Base-by-base conservation (phyloP, 305 asterid genomes). In the Fraxinus velutina region DNA sequence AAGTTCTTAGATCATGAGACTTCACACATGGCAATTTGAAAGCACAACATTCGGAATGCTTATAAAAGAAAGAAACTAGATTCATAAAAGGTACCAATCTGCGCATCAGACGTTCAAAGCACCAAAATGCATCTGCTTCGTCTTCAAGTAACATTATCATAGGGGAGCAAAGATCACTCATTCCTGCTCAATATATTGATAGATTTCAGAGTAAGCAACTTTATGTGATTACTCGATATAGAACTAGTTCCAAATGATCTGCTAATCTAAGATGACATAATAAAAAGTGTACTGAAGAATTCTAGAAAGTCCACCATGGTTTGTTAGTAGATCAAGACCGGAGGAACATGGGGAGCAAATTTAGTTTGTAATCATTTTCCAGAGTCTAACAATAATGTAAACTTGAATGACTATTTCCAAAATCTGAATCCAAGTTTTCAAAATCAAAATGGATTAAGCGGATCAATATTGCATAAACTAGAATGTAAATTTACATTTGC, bases 111-210 rank as follows among this genome's bases (percentile, higher is more conserved):
- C 91, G 97, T 75, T 96, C 93, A 84, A 94, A 96, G 91, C 98
- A 94, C 99, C 99, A 96, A 88, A 92, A 96, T 17, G 99, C 92
- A 88, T 96, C 99, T 0, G 97, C 99, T 87, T 96, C 97, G 81
- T 94, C 90, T 12, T 89, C 97, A 52, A 96, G 97, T 82, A 96
- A 94, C 22, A 96, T 86, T 77, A 94, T 91, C 97, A 96, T 93
- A 68, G 99, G 98, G 76, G 99, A 96, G 94, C 97, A 93, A 78
- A 96, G 93, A 88, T 96, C 99, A 80, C 99, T 94, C 98, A 96
- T 96, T 84, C 98, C 98, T 95, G 93, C 86, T 80, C 87, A 78
- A 32, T 80, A 83, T 73, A 78, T 74, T 57, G 77, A 64, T 7
- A 76, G 84, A 84, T 62, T 75, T 84, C 83, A 78, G 80, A 79